A percentile compares a stretch with the other conserved stretches of the same genome.
phyloP scores from a whole-genome alignment of 2,329 filamentous ascomycete genomes.

The Colletotrichum costaricense region DNA sequence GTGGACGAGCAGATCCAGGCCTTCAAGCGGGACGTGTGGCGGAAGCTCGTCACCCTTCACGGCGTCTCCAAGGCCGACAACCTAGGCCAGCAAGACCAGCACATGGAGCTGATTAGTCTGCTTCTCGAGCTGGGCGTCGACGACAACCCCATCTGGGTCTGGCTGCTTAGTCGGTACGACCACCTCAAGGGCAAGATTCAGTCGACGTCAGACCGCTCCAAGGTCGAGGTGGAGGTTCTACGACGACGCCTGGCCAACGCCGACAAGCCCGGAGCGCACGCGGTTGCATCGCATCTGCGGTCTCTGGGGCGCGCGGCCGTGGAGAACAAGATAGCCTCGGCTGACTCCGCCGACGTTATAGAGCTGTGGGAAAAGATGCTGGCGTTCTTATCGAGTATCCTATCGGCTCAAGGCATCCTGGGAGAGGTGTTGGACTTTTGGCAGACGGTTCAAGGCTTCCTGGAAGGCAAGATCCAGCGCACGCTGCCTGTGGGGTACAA shows the following conservation, averaged over 20 bases:
- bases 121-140: slow-evolving; percentile 94
- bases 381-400: slow-evolving; percentile 76
- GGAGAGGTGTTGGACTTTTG: slow-evolving; percentile 94
- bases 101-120: slow-evolving; percentile 90
- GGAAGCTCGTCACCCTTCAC: slow-evolving; percentile 78
- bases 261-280: slow-evolving; percentile 76
- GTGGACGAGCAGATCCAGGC: slow-evolving; percentile 86
- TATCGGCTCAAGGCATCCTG: slow-evolving; percentile 84
- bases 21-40: slow-evolving; percentile 93
- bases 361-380: slow-evolving; percentile 94
- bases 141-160: slow-evolving; percentile 96
- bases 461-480: slow-evolving; percentile 85
- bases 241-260: slow-evolving; percentile 81
- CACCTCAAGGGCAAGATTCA: slow-evolving; percentile 89
- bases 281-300: slow-evolving; percentile 80
- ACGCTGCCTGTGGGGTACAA: slow-evolving; percentile 84
- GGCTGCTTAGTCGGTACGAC: slow-evolving; percentile 91
- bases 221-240: slow-evolving; percentile 91
- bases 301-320: slow-evolving; percentile 76
- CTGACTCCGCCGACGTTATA: slow-evolving; percentile 84
- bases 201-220: slow-evolving; percentile 83
- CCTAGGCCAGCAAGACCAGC: slow-evolving; percentile 74
- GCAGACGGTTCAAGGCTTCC: slow-evolving; percentile 91
- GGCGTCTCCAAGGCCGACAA: slow-evolving; percentile 62
- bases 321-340: slow-evolving; percentile 68